A percentile compares a stretch with the other conserved stretches of the same genome.
Evolutionary conservation across 768 basidiomycete species (phyloP).

Genomic region (Chalciporus chontae): DNA sequence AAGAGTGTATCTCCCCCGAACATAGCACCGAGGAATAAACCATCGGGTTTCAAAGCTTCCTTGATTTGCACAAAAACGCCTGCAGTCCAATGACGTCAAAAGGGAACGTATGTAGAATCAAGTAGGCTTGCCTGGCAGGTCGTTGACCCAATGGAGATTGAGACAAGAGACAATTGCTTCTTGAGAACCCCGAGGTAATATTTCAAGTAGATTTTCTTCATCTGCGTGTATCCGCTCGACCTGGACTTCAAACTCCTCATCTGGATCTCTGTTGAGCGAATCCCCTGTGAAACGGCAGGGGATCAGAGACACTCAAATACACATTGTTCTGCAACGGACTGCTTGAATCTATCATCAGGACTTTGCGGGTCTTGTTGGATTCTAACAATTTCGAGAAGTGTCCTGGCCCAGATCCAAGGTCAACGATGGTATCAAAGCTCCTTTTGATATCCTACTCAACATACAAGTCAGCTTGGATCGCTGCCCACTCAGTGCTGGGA

Average conservation of each 20-base stretch:
- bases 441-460: constrained; percentile 80
- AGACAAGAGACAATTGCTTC: constrained; percentile 92
- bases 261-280: constrained; percentile 71
- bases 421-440: constrained; percentile 74
- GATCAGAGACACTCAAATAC: background rate
- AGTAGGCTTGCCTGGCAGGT: constrained; percentile 72
- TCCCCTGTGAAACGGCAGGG: constrained; percentile 42
- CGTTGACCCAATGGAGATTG: constrained; percentile 95
- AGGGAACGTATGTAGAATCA: background rate
- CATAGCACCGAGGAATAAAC: constrained; percentile 91
- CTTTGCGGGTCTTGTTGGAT: constrained; percentile 59
- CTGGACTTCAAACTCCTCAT: constrained; percentile 78
- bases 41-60: constrained; percentile 83
- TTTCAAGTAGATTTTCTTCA: constrained; percentile 73
- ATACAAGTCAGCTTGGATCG: constrained; percentile 1
- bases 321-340: constrained; percentile 42
- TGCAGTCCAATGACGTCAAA: constrained; percentile 27
- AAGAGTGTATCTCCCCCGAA: constrained; percentile 96
- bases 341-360: constrained; percentile 84
- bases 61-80: constrained; percentile 85
- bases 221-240: constrained; percentile 77
- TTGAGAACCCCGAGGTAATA: constrained; percentile 68
- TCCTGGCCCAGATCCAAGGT: constrained; percentile 88
- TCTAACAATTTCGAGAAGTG: constrained; percentile 87
- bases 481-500: constrained; percentile 6